Conservation (phyloP, 169 alveolate species). For the Miamiensis avidus region DNA sequence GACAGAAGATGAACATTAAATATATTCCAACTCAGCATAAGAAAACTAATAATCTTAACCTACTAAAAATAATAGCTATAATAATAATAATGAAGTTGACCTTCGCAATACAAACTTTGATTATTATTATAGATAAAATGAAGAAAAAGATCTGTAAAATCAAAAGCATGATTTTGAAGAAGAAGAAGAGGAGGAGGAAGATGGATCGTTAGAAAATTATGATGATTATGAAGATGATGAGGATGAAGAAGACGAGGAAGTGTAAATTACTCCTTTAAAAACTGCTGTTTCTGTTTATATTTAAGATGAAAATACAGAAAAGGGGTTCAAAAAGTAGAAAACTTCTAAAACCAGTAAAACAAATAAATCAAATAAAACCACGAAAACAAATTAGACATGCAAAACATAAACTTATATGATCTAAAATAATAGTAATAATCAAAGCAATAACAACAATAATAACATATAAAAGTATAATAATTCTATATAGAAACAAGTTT, state of each 20-base stretch:
- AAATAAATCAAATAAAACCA: background rate
- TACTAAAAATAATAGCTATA: too few species aligned
- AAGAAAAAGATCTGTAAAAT: background rate
- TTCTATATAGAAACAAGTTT: too few species aligned
- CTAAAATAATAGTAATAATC: background rate
- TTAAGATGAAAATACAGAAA: background rate
- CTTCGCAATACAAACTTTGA: too few species aligned
- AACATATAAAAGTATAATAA: too few species aligned
- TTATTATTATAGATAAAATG: background rate
- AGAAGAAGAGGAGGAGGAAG: background rate
- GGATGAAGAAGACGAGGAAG: background rate
- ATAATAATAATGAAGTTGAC: too few species aligned
- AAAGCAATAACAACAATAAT: too few species aligned
- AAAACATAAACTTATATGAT: background rate
- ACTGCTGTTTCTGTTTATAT: background rate
- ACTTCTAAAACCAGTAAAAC: background rate
- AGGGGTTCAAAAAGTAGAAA: too few species aligned
- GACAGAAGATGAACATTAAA: too few species aligned
- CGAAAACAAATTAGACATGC: background rate
- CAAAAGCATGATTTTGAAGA: background rate
- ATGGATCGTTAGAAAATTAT: too few species aligned
- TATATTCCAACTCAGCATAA: too few species aligned
- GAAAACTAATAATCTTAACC: too few species aligned
- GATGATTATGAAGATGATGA: background rate
- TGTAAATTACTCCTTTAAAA: background rate